phyloP scores from a whole-genome alignment of 2,329 filamentous ascomycete species.

The Fusarium sp. region DNA sequence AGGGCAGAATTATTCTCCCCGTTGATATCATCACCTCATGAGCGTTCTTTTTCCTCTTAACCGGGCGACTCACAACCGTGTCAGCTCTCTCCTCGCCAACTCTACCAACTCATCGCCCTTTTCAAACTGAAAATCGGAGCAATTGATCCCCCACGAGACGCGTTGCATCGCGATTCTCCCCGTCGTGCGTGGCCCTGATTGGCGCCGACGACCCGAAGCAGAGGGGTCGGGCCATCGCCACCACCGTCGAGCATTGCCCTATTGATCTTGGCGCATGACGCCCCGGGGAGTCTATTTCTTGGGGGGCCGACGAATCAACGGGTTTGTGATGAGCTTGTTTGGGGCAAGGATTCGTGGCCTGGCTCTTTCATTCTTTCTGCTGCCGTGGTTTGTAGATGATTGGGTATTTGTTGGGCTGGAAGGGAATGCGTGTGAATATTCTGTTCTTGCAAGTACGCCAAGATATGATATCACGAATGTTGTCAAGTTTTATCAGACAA shows the following conservation, averaged over 20 bases:
- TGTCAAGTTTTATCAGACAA: too few relatives aligned
- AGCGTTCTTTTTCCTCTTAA: background rate
- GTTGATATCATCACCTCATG: background rate
- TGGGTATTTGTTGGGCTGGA: background rate
- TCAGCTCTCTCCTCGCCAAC: background rate
- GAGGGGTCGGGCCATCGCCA: constrained; percentile 41
- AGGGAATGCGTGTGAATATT: background rate
- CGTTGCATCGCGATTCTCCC: constrained; percentile 37
- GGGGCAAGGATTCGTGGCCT: constrained; percentile 10
- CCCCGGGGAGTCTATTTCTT: constrained; percentile 35
- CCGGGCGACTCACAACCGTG: background rate
- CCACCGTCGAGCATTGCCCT: constrained; percentile 39
- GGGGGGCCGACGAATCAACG: constrained; percentile 31
- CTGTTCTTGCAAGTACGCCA: too few relatives aligned
- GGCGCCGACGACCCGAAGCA: constrained; percentile 44
- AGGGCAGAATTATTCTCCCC: constrained; percentile 22
- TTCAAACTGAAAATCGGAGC: constrained; percentile 7
- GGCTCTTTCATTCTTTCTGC: background rate
- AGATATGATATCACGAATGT: too few relatives aligned
- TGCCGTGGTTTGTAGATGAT: background rate
- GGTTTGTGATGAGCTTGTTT: constrained; percentile 31
- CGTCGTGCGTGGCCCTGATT: constrained; percentile 22
- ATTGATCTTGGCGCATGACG: constrained; percentile 42
- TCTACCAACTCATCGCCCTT: constrained; percentile 10
- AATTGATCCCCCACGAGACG: background rate